Evolutionary conservation across 2,329 filamentous ascomycete genomes (phyloP).

Genomic region (Berkeleyomyces basicola): DNA sequence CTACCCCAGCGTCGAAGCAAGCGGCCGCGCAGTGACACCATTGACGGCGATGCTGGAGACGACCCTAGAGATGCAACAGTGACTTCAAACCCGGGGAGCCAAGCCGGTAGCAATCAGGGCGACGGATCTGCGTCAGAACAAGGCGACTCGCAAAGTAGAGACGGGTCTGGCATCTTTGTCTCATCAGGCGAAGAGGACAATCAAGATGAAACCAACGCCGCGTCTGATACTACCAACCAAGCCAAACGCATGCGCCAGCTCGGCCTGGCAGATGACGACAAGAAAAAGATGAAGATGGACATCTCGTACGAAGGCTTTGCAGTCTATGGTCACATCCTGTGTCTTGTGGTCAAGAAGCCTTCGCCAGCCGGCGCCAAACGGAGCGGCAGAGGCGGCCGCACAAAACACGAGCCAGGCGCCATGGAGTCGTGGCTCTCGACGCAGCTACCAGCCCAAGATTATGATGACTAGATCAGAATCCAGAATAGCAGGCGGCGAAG

Average conservation of each 20-base stretch:
- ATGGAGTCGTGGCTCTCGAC: slow-evolving; percentile 84
- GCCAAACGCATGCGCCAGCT: slow-evolving; percentile 29
- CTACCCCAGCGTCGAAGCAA: background rate
- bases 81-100: background rate
- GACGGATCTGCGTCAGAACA: background rate
- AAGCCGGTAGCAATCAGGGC: background rate
- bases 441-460: slow-evolving; percentile 35
- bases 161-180: slow-evolving; percentile 5
- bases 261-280: slow-evolving; percentile 40
- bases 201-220: slow-evolving; percentile 17
- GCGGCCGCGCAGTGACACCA: background rate
- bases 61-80: background rate
- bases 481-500: background rate
- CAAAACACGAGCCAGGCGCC: slow-evolving; percentile 44
- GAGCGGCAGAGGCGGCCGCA: slow-evolving; percentile 19
- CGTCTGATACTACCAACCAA: slow-evolving; percentile 17
- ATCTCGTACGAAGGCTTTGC: slow-evolving; percentile 90
- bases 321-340: slow-evolving; percentile 86
- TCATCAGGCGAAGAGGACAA: slow-evolving; percentile 1
- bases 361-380: slow-evolving; percentile 26
- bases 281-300: slow-evolving; percentile 78
- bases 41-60: background rate
- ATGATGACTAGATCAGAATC: slow-evolving; percentile 1
- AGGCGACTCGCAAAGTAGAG: background rate
- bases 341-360: slow-evolving; percentile 69